phyloP scores from a whole-genome alignment of 495 filamentous ascomycete genomes.

The Tuber indicum region DNA sequence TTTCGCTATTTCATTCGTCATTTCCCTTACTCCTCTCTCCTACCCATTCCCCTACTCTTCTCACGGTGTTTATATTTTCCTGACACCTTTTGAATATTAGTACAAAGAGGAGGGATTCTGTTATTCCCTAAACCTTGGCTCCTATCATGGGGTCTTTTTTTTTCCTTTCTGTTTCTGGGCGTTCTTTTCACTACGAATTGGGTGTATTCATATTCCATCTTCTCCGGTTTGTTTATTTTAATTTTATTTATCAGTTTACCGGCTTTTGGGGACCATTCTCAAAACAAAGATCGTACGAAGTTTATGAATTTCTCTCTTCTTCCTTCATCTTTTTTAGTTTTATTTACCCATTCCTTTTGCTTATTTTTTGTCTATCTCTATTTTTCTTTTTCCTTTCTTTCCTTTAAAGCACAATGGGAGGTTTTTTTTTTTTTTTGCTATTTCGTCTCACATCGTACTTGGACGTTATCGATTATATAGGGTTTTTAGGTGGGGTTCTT shows the following conservation, averaged over 20 bases:
- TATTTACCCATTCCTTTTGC: background rate
- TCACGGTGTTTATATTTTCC: background rate
- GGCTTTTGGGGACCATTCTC: background rate
- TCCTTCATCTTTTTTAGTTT: slow-evolving; percentile 6
- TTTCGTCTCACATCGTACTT: background rate
- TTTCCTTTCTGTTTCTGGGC: background rate
- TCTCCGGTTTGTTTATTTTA: background rate
- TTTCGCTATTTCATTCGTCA: background rate
- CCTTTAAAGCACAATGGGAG: background rate
- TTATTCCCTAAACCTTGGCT: background rate
- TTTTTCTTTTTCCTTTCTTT: background rate
- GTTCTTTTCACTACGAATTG: background rate
- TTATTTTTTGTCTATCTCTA: background rate
- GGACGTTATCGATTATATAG: background rate
- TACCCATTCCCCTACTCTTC: background rate
- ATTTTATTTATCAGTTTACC: background rate
- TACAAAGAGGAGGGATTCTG: background rate
- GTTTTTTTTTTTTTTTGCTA: background rate
- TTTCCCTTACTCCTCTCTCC: background rate
- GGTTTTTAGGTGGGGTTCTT: background rate
- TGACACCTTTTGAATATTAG: background rate
- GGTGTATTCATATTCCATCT: background rate
- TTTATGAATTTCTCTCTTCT: background rate
- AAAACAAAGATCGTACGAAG: background rate
- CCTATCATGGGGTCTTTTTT: background rate